A percentile compares a stretch with the other conserved stretches of the same genome.
Evolutionary conservation across 73 alveolate genomes (phyloP).

Genomic region (Stentor roeselii): DNA sequence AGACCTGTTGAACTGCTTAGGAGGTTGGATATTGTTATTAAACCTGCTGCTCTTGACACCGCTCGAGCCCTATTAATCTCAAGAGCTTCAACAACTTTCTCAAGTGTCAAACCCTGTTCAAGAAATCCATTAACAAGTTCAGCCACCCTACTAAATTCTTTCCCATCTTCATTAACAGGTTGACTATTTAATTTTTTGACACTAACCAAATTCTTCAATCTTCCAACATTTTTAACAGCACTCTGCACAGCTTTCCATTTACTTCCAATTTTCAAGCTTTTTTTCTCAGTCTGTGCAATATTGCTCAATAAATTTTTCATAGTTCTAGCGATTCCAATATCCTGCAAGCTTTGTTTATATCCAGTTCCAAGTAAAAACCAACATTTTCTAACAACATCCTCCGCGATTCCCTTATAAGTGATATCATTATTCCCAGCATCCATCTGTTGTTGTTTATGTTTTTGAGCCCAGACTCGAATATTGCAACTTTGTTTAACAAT

Average conservation of each 20-base stretch:
- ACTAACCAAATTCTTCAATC: conserved; percentile 7
- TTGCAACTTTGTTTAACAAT: not conserved
- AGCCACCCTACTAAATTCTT: conserved; percentile 24
- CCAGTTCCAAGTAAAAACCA: not conserved
- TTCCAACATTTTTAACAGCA: not conserved
- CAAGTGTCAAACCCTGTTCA: not conserved
- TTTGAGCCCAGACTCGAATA: conserved; percentile 16
- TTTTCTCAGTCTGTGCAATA: not conserved
- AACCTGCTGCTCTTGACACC: conserved; percentile 19
- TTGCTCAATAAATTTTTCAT: conserved; percentile 14
- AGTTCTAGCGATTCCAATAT: not conserved
- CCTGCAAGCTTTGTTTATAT: conserved; percentile 6
- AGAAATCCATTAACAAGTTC: not conserved
- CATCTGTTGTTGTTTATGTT: conserved; percentile 24
- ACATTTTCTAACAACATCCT: conserved; percentile 20
- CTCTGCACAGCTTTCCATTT: conserved; percentile 28
- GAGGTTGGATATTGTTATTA: not conserved
- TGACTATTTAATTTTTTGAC: not conserved
- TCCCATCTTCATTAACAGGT: conserved; percentile 3
- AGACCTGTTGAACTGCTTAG: not conserved
- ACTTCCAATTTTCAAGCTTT: conserved; percentile 11
- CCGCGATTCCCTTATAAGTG: not conserved
- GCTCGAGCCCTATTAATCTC: conserved; percentile 17
- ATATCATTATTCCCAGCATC: conserved; percentile 14
- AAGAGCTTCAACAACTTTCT: not conserved